Conservation (phyloP, 352 stramenopile genomes). For the Globisporangium recalcitrans region DNA sequence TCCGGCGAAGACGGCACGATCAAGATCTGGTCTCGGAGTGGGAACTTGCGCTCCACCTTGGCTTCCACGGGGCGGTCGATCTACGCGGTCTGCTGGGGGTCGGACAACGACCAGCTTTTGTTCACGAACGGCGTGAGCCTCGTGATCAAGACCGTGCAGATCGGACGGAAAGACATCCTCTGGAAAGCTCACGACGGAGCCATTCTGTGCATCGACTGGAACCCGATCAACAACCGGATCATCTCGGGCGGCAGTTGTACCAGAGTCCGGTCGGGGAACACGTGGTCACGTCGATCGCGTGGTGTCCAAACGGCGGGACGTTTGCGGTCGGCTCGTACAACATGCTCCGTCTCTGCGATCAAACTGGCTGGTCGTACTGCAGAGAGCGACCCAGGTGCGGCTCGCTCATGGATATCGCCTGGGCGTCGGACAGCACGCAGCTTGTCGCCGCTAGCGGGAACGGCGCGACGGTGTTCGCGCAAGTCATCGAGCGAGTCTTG, state of each 20-base stretch:
- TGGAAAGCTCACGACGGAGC: conserved; percentile 90
- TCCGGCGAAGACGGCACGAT: conserved; percentile 91
- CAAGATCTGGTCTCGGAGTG: conserved; percentile 89
- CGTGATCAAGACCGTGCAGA: conserved; percentile 90
- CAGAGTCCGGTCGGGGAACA: conserved; percentile 76
- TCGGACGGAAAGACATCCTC: conserved; percentile 79
- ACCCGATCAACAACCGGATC: conserved; percentile 88
- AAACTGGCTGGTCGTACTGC: conserved; percentile 90
- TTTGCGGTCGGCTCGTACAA: conserved; percentile 93
- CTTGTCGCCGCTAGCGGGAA: conserved; percentile 85
- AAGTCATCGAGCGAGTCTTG: conserved; percentile 82
- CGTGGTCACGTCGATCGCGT: conserved; percentile 89
- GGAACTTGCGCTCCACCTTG: conserved; percentile 85
- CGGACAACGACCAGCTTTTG: conserved; percentile 88
- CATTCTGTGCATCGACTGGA: conserved; percentile 92
- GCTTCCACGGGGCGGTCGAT: conserved; percentile 74
- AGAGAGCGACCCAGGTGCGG: conserved; percentile 74
- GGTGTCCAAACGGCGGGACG: conserved; percentile 86
- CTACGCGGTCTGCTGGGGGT: conserved; percentile 89
- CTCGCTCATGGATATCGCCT: conserved; percentile 87
- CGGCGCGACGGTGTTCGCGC: conserved; percentile 84
- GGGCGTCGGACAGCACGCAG: conserved; percentile 89
- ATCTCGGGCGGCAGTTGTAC: conserved; percentile 90
- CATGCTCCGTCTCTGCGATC: conserved; percentile 90
- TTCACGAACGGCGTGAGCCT: conserved; percentile 86